These are phyloP conservation scores for Saccharomycopsis fermentans DNA, from an alignment of 805 yeast genomes.

Conservation along the genomic window DNA sequence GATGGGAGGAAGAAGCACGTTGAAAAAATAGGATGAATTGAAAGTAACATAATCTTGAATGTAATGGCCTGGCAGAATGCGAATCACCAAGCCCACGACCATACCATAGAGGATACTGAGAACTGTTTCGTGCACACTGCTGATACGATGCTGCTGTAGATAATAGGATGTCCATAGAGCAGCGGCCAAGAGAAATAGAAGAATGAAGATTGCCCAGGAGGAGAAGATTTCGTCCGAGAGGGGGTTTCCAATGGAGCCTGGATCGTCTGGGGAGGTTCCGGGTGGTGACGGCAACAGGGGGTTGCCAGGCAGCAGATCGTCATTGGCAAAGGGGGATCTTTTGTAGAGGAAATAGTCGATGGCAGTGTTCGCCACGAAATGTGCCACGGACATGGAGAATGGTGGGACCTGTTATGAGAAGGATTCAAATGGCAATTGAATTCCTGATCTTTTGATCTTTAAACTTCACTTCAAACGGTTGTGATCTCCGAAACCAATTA, in stretches of 20 bases:
- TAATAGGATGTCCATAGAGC: constrained; percentile 95
- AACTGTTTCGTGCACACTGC: constrained; percentile 96
- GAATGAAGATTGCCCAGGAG: constrained; percentile 93
- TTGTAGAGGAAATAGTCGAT: neutral
- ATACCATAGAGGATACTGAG: constrained; percentile 92
- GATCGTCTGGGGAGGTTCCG: constrained; percentile 32
- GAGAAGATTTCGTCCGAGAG: constrained; percentile 91
- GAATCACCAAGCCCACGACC: constrained; percentile 85
- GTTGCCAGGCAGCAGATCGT: constrained; percentile 15
- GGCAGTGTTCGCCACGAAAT: constrained; percentile 2
- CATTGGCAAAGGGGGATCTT: constrained; percentile 18
- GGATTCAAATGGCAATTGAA: too few species aligned
- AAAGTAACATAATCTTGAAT: constrained; percentile 95
- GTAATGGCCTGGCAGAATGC: constrained; percentile 91
- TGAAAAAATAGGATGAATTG: constrained; percentile 89
- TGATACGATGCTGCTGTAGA: constrained; percentile 80
- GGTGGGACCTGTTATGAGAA: neutral
- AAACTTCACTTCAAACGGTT: too few species aligned
- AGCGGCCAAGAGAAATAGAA: constrained; percentile 66
- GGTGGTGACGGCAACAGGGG: constrained; percentile 17
- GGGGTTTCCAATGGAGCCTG: constrained; percentile 62
- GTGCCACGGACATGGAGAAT: neutral
- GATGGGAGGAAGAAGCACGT: constrained; percentile 89
- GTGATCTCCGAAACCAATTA: too few species aligned
- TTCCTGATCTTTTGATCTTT: too few species aligned